phyloP scores from a whole-genome alignment of 2,329 filamentous ascomycete genomes.

The Aureobasidium vineae region DNA sequence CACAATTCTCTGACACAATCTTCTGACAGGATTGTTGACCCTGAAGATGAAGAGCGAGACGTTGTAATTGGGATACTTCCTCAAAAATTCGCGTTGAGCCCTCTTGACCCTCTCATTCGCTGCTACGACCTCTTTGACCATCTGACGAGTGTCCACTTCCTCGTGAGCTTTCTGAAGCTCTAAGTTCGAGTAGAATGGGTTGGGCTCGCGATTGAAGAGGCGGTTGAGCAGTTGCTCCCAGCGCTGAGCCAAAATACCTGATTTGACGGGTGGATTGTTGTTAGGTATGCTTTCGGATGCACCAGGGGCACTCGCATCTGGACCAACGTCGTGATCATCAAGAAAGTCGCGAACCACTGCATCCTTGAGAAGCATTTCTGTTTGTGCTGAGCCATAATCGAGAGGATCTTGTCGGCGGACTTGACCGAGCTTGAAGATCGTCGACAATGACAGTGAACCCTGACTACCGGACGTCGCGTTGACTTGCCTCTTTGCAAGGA shows the following conservation, averaged over 20 bases:
- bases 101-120: slow-evolving; percentile 79
- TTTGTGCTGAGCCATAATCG: slow-evolving; percentile 85
- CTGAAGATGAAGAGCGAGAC: slow-evolving; percentile 85
- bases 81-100: slow-evolving; percentile 86
- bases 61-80: slow-evolving; percentile 86
- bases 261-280: slow-evolving; percentile 2
- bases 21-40: slow-evolving; percentile 73
- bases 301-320: slow-evolving; percentile 11
- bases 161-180: slow-evolving; percentile 70
- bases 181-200: slow-evolving; percentile 90
- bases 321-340: slow-evolving; percentile 61
- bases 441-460: slow-evolving; percentile 68
- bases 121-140: slow-evolving; percentile 87
- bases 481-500: slow-evolving; percentile 86
- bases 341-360: slow-evolving; percentile 93
- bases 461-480: slow-evolving; percentile 60
- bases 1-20: slow-evolving; percentile 82
- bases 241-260: slow-evolving; percentile 19
- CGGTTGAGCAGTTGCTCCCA: slow-evolving; percentile 34
- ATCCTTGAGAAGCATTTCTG: slow-evolving; percentile 96
- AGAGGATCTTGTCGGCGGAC: slow-evolving; percentile 74
- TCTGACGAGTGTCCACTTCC: slow-evolving; percentile 75
- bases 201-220: slow-evolving; percentile 63
- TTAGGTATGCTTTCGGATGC: not conserved
- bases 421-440: slow-evolving; percentile 61